These are phyloP conservation scores for Trichoderma koningiopsis DNA, from an alignment of 2,329 filamentous ascomycete genomes.

Conservation along the genomic window DNA sequence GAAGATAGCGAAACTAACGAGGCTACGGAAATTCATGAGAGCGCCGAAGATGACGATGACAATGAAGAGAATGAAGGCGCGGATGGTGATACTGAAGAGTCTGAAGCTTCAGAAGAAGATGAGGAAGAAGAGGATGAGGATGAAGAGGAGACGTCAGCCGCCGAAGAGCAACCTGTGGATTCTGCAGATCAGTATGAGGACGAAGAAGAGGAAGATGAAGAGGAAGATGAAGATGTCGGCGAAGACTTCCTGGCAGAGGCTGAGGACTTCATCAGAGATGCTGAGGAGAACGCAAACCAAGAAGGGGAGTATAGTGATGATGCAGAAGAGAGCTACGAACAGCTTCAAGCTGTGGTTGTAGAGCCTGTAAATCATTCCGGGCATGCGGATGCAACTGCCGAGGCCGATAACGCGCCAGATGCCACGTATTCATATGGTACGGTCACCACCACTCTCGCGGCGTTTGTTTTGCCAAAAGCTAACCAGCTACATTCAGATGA, in stretches of 20 bases:
- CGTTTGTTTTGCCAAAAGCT: constrained; percentile 33
- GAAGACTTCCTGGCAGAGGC: constrained; percentile 11
- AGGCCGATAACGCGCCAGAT: neutral
- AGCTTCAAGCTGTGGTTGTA: constrained; percentile 9
- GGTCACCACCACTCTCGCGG: constrained; percentile 24
- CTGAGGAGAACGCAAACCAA: constrained; percentile 26
- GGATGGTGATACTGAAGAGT: neutral
- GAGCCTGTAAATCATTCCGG: neutral
- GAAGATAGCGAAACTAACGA: constrained; percentile 10
- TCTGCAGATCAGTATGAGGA: constrained; percentile 18
- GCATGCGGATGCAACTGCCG: neutral
- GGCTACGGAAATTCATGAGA: neutral
- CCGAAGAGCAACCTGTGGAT: constrained; percentile 26
- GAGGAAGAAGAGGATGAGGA: neutral
- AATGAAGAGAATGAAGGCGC: constrained; percentile 9
- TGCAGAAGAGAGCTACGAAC: neutral
- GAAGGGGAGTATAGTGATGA: constrained; percentile 10
- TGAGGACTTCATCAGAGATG: constrained; percentile 28
- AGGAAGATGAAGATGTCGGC: constrained; percentile 16
- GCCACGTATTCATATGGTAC: constrained; percentile 34
- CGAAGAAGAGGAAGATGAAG: constrained; percentile 21
- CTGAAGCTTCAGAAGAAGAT: constrained; percentile 28
- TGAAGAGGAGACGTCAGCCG: constrained; percentile 28
- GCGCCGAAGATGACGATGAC: constrained; percentile 2
- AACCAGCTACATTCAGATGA: constrained; percentile 33